Evolutionary conservation across 2,329 filamentous ascomycete species (phyloP), one percentile per base, ranked within the genome.

Genomic region (Arthroderma uncinatum): DNA sequence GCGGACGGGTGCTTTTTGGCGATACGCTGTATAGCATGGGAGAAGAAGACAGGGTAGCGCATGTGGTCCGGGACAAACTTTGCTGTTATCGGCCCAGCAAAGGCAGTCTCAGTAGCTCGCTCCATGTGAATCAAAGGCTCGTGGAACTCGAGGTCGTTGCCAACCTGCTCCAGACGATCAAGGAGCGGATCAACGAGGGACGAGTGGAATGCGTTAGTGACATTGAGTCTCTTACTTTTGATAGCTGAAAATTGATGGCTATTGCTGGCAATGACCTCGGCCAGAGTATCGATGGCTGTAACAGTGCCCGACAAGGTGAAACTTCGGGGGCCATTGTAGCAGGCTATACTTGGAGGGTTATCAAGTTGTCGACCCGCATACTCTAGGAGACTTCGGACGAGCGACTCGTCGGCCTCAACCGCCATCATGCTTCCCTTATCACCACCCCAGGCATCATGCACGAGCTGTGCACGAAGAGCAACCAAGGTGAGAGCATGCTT

Each of bases 41-140:
- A 33, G 62, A 79, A 79, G 61, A 67, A 77, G 0, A 79, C 77
- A 0, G 77, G 74, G 0, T 71, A 39, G 0, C 76, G 61, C 63
- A 75, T 71, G 54, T 79, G 77, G 0, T 68, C 55, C 0, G 70
- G 50, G 1, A 73, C 4, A 58, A 54, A 2, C 59, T 58, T 1
- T 47, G 37, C 14, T 4, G 37, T 48, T 6, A 56, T 48, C 2
- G 8, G 8, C 16, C 7, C 5, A 39, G 12, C 21, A n/a, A 4
- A n/a, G n/a, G 9, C 12, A 16, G 33, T 14, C 7, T 44, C n/a
- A 8, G 37, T n/a, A 25, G 39, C 48, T 16, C 14, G 8, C 21
- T 56, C 54, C 4, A 56, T 36, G 14, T 39, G 39, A 16, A 56
- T 56, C 12, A 14, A 4, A 2, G 54, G 54, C 1, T 12, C 28